phyloP scores from a whole-genome alignment of 768 basidiomycete genomes.

The Russula brevipes region DNA sequence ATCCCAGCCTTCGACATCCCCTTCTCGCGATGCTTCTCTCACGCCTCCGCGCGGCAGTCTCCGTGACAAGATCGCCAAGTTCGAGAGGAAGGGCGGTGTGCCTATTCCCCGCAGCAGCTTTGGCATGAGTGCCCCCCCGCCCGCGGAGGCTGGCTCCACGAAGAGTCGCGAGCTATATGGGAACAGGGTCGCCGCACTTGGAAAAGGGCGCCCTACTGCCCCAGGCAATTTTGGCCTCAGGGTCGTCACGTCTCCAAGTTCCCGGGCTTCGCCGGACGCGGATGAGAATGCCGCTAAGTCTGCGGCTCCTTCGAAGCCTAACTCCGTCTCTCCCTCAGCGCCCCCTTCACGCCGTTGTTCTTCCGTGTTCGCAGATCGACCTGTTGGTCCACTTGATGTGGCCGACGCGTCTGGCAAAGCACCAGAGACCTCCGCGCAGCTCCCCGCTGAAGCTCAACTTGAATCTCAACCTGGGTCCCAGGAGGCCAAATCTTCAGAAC shows the following conservation, averaged over 20 bases:
- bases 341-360: background rate
- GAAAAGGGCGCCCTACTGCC: constrained; percentile 27
- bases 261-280: constrained; percentile 12
- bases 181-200: constrained; percentile 51
- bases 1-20: constrained; percentile 30
- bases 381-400: background rate
- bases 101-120: constrained; percentile 74
- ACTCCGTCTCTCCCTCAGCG: background rate
- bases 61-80: constrained; percentile 72
- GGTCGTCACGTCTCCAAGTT: constrained; percentile 18
- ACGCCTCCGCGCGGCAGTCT: constrained; percentile 31
- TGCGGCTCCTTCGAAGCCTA: background rate
- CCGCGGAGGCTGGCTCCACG: constrained; percentile 40
- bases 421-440: background rate
- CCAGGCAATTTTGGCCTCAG: constrained; percentile 12
- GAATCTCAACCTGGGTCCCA: background rate
- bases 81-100: constrained; percentile 71
- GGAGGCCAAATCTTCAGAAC: background rate
- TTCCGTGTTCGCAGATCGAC: background rate
- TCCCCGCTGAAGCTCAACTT: background rate
- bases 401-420: background rate
- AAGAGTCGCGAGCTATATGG: constrained; percentile 66
- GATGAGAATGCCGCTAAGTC: constrained; percentile 1
- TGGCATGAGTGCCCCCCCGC: constrained; percentile 60
- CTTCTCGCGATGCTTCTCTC: constrained; percentile 27